Evolutionary conservation across 2,329 filamentous ascomycete genomes (phyloP), one percentile per base, ranked within the genome.

Genomic region (Cordyceps militaris): DNA sequence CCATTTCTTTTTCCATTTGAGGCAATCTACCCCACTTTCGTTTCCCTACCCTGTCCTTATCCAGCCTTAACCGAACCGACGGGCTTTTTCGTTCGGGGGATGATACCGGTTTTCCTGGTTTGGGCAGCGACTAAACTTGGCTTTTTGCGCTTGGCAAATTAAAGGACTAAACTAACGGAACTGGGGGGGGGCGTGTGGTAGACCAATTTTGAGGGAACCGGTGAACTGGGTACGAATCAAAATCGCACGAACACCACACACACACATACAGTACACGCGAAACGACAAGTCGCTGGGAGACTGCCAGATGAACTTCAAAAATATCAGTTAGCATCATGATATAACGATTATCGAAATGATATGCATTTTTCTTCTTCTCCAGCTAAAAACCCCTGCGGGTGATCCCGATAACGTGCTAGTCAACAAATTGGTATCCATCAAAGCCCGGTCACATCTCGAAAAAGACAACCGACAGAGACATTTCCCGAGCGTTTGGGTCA

Each of bases 301-400:
- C 56, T 57, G 56, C 56, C 23, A 46, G 14, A 48, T 16, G 34
- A 48, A 40, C 43, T 28, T 23, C 28, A 47, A 56, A 42, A 54
- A 56, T 40, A 48, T 28, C 28, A 57, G 38, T 58, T 60, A 62
- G 62, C 58, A 61, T 65, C 60, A 67, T 66, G 65, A 66, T 66
- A 62, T 66, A 62, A 67, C 63, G 65, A 66, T 60, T 58, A 62
- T 56, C 47, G 28, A 57, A 58, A 61, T 59, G 54, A 43, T 4
- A 8, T 46, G 14, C 21, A 42, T 42, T 21, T 21, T 42, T 40
- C n/a, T n/a, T n/a, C n/a, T n/a, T n/a, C n/a, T n/a, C n/a, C n/a
- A n/a, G n/a, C 34, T n/a, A n/a, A 6, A 38, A 38, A 38, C 34
- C 14, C n/a, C n/a, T n/a, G n/a, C n/a, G n/a, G n/a, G n/a, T n/a